These are phyloP conservation scores for Coelastrella sp. DNA, from an alignment of 139 green algal species.

Conservation along the genomic window DNA sequence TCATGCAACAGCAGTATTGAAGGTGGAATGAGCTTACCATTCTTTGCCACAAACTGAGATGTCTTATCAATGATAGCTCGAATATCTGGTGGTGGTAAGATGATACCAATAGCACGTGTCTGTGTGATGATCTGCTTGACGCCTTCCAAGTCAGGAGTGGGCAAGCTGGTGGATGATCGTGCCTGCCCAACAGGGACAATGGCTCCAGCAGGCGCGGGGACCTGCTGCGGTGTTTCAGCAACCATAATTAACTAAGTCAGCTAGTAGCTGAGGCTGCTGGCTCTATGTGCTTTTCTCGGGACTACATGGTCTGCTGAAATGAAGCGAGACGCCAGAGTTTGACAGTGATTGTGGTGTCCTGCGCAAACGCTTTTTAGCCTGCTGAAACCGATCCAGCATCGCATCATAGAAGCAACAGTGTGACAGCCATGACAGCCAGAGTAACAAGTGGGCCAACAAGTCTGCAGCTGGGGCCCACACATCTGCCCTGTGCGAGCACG, in stretches of 20 bases:
- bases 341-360: no score
- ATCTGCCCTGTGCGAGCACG: no score
- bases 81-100: constrained; percentile 95
- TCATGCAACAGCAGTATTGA: neutral
- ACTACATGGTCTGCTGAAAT: no score
- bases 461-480: no score
- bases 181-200: constrained; percentile 80
- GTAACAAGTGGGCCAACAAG: no score
- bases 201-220: constrained; percentile 45
- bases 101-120: constrained; percentile 93
- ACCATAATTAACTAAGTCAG: constrained; percentile 35
- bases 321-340: no score
- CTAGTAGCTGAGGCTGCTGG: no score
- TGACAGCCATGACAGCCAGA: no score
- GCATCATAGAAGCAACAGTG: no score
- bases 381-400: no score
- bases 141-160: constrained; percentile 55
- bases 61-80: constrained; percentile 98
- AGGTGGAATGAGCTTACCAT: constrained; percentile 72
- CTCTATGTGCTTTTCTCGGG: no score
- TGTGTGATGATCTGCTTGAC: constrained; percentile 86
- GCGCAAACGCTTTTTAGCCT: no score
- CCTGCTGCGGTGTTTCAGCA: constrained; percentile 32
- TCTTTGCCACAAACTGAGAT: constrained; percentile 95
- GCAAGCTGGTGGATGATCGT: constrained; percentile 38